phyloP scores from a whole-genome alignment of 768 basidiomycete genomes.

The Panaeolus papilionaceus region DNA sequence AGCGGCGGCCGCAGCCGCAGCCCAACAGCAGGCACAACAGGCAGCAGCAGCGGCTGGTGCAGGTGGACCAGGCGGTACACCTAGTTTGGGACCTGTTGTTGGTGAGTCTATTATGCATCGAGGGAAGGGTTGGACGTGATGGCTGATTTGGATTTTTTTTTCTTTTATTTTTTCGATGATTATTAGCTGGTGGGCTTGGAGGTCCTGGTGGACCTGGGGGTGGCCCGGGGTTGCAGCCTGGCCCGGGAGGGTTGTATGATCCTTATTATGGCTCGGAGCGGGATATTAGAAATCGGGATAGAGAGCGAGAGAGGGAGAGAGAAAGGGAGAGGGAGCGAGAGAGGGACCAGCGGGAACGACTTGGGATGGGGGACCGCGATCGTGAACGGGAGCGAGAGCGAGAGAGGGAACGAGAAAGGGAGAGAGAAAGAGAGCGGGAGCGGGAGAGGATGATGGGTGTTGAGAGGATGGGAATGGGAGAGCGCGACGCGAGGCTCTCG shows the following conservation, averaged over 20 bases:
- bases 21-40: slow-evolving; percentile 21
- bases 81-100: slow-evolving; percentile 10
- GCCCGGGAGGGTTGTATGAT: slow-evolving; percentile 23
- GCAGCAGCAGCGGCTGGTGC: slow-evolving; percentile 23
- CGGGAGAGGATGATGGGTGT: slow-evolving; percentile 15
- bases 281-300: slow-evolving; percentile 27
- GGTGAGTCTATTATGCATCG: slow-evolving; percentile 2
- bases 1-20: slow-evolving; percentile 24
- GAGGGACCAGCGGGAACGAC: slow-evolving; percentile 24
- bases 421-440: slow-evolving; percentile 25
- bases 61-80: slow-evolving; percentile 16
- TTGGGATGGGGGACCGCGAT: slow-evolving; percentile 20
- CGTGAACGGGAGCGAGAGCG: slow-evolving; percentile 33
- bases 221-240: slow-evolving; percentile 24
- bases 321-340: slow-evolving; percentile 34
- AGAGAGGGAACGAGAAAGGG: slow-evolving; percentile 26
- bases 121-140: not conserved
- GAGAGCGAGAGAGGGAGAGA: slow-evolving; percentile 29
- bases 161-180: not conserved
- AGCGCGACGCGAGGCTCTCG: slow-evolving; percentile 24
- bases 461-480: slow-evolving; percentile 10
- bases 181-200: slow-evolving; percentile 24
- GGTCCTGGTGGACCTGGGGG: slow-evolving; percentile 31
- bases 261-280: slow-evolving; percentile 23
- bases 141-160: slow-evolving; percentile 13